Evolutionary conservation across 345 rosid species (phyloP), one percentile per base, ranked within the genome.

Genomic region (Populus nigra): DNA sequence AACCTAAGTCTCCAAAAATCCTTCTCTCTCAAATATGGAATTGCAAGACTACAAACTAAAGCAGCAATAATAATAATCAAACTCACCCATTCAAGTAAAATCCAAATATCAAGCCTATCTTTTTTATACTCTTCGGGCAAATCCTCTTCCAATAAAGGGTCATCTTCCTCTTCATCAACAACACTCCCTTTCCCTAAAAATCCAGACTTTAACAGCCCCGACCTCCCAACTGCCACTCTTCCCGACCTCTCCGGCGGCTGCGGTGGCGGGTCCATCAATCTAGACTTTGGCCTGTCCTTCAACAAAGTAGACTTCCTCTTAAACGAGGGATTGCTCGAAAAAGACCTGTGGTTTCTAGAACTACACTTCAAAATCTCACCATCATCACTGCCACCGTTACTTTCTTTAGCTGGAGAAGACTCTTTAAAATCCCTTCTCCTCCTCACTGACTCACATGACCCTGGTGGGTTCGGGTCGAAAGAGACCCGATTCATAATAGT

Each of bases 191-290:
- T 82, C 31, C 82, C 85, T 35, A 82, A 1, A 47, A 78, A 41
- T 25, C 85, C 85, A 15, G 85, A 82, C 76, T 72, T 82, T 68
- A 82, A 71, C 76, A 72, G 85, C 29, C 79, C 82, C 2, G 85
- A 82, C 72, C 73, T 71, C 20, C 68, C 81, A 8, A 39, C 75
- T 35, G 18, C 65, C 71, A 71, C 5, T 74, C 79, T 66, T 22
- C 82, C 85, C 17, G 85, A 78, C n/a, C 41, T 75, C 45, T 75
- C 82, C 18, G 77, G 76, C 27, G 18, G 59, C 3, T 41, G 45
- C 41, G 76, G 76, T 8, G 82, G 85, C 4, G 39, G 67, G 69
- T 78, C 85, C 82, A 82, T 71, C 45, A 82, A 70, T 38, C 85
- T 78, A 7, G 85, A 82, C 69, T 78, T 82, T 2, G 79, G 66